These are phyloP conservation scores for Apiotrichum sp. DNA, from an alignment of 1,284 basidiomycete genomes.

Conservation along the genomic window DNA sequence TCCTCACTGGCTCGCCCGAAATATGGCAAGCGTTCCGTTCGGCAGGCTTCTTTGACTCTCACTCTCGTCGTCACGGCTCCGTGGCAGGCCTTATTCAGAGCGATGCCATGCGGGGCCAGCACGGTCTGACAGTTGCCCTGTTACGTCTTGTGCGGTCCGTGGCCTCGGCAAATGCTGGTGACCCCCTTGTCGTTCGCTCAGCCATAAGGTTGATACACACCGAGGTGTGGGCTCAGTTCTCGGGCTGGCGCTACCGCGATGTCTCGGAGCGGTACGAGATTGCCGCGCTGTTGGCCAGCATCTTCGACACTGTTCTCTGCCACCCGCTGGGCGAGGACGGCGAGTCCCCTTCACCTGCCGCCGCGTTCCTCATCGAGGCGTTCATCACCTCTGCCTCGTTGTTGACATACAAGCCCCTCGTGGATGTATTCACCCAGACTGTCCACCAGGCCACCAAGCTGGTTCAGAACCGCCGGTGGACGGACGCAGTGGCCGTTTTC, in stretches of 20 bases:
- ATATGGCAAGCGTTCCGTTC: conserved; percentile 32
- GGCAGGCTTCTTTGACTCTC: conserved; percentile 35
- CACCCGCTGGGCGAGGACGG: conserved; percentile 26
- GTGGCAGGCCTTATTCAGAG: conserved; percentile 27
- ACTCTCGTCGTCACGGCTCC: conserved; percentile 23
- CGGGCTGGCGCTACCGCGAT: conserved; percentile 36
- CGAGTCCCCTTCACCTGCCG: conserved; percentile 20
- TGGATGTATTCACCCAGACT: conserved; percentile 35
- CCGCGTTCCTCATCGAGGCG: conserved; percentile 27
- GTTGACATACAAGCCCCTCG: conserved; percentile 35
- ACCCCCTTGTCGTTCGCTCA: conserved; percentile 25
- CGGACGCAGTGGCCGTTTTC: conserved; percentile 27
- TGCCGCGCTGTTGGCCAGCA: conserved; percentile 19
- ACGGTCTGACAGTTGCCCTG: conserved; percentile 29
- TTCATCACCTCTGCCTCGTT: conserved; percentile 34
- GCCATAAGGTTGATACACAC: conserved; percentile 31
- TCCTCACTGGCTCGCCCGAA: conserved; percentile 20
- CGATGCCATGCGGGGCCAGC: conserved; percentile 29
- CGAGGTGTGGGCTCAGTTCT: conserved; percentile 36
- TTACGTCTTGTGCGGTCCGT: conserved; percentile 34
- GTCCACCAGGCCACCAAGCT: conserved; percentile 20
- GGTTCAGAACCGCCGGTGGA: conserved; percentile 20
- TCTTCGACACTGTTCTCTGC: conserved; percentile 28
- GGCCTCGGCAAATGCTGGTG: conserved; percentile 14
- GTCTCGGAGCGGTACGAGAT: conserved; percentile 32